Evolutionary conservation across 2,329 filamentous ascomycete genomes (phyloP), one percentile per base, ranked within the genome.

Genomic region (Colletotrichum somersetense): DNA sequence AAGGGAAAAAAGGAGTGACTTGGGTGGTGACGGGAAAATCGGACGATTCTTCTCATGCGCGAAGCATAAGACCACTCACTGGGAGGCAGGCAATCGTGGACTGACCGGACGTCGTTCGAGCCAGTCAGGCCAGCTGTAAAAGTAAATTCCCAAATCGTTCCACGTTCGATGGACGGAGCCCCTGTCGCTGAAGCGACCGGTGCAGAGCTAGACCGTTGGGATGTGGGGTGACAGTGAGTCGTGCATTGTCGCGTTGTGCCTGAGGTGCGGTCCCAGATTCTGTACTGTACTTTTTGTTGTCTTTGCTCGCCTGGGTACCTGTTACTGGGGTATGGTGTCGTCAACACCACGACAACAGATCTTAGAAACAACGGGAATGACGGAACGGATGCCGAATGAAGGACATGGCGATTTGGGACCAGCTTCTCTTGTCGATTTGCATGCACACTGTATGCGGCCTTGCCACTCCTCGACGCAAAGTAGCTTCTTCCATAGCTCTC

Each of bases 101-200:
- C 69, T 72, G 70, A 72, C 70, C 42, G 55, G 58, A 69, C 30
- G 66, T 72, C 59, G 55, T 70, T 69, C 66, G 66, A 72, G 70
- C 66, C 66, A 65, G 59, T 72, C 66, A 72, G 70, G 70, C 70
- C 70, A 72, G 70, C 70, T 72, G 70, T 65, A 62, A 72, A 72
- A 72, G 66, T 64, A 70, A 70, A 70, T 61, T 72, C 66, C 58
- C 55, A 35, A 65, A 70, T 72, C 70, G 70, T 72, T 72, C 70
- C 70, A 72, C 70, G 59, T 70, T 72, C 44, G 59, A 64, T 72
- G 56, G 59, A 48, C 48, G 58, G 66, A 55, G 55, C 23, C 58
- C 59, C 55, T 55, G 69, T 55, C 65, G 52, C 66, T 65, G 66
- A 58, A 57, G 52, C 58, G 56, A 62, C 63, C 53, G 46, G 53